Conservation (phyloP, 108 stramenopile species). For the Aurantiochytrium sp. region DNA sequence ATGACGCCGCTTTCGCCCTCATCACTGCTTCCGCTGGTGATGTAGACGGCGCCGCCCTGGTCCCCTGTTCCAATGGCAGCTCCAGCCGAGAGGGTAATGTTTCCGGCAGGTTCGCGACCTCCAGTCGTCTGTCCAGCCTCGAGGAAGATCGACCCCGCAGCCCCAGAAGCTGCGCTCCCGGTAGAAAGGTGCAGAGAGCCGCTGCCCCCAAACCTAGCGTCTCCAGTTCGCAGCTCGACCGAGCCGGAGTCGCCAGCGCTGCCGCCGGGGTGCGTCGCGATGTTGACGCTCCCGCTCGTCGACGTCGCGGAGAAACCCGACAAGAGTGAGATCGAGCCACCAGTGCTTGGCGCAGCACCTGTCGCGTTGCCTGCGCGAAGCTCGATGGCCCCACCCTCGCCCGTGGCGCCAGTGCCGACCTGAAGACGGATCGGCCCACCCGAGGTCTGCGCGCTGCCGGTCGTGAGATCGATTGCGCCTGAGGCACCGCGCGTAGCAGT, state of each 20-base stretch:
- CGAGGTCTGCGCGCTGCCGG: constrained; percentile 29
- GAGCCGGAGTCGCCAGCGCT: neutral
- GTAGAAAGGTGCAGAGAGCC: neutral
- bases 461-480: constrained; percentile 40
- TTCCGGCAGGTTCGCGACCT: neutral
- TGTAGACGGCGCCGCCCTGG: neutral
- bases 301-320: neutral
- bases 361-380: neutral
- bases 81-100: neutral
- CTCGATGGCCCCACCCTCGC: neutral
- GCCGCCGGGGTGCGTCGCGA: neutral
- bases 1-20: neutral
- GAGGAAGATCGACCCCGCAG: neutral
- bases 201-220: neutral
- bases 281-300: neutral
- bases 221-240: neutral
- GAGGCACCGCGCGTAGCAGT: constrained; percentile 37
- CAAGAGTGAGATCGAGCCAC: neutral
- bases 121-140: neutral
- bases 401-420: constrained; percentile 34
- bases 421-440: constrained; percentile 42
- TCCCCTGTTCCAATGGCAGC: neutral
- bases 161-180: neutral
- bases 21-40: neutral
- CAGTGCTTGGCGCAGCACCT: neutral